Base-by-base conservation (phyloP, 495 filamentous ascomycete species). In the Penicillium riverlandense region DNA sequence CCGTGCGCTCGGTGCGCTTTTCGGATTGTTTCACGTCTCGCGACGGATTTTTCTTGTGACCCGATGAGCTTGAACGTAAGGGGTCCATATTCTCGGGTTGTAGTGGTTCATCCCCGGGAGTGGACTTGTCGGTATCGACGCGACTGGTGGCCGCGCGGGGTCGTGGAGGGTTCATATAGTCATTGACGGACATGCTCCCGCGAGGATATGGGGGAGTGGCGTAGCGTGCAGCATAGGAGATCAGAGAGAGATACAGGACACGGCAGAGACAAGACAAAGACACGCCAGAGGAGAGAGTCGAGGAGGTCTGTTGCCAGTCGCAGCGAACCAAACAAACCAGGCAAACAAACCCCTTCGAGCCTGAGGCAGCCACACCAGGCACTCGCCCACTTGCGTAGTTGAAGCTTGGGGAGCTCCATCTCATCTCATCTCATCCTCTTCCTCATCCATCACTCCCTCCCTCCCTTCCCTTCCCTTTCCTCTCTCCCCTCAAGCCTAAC, bases 141-240 rank as follows among this genome's bases (percentile, higher is more conserved):
- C 67, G 70, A 63, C 54, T 65, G 41, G 68, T 69, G 43, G 61
- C 54, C 52, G 62, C 67, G 66, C 68, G 68, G 67, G 70, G 63
- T 65, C 70, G 63, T 53, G 63, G 51, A 57, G 67, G 64, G 58
- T 54, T 69, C 58, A 70, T 64, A 57, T 70, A 67, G 51, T 73
- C 68, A 67, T 68, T 63, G 61, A 54, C 54, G 65, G 69, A 68
- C 69, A 72, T 72, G 45, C 45, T 61, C 63, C 65, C 49, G 54
- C 53, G 50, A 53, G 49, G 41, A 39, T 11, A 37, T 31, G 47
- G 36, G 48, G 13, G 40, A n/a, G n/a, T n/a, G n/a, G n/a, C n/a
- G 45, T 29, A 45, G 51, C 53, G 61, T 63, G 43, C 49, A 62
- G 47, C 41, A 52, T 57, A 38, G 22, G 22, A 35, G 12, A 22